Evolutionary conservation across 805 yeast species (phyloP), one percentile per base, ranked within the genome.

Genomic region (Clavispora vitiphila): DNA sequence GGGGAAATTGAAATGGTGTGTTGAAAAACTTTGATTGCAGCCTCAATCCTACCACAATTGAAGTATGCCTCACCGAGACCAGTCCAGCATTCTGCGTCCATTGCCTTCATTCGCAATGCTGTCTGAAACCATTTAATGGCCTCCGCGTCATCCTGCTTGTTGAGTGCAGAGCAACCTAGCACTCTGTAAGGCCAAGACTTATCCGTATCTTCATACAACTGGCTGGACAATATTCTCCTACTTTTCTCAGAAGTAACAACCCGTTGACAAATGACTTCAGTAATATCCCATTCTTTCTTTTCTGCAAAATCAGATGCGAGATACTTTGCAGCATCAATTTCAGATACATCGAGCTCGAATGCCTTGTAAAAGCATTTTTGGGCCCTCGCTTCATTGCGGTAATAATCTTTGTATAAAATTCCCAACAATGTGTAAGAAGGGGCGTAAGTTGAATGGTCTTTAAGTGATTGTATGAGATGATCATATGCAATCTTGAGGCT

Each of bases 21-120:
- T 23, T 68, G 70, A 53, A 89, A 85, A 1, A 93, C 97, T 60
- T 86, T 89, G 8, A 77, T 70, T 0, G 96, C 87, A 2, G 98
- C 95, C 42, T 86, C 90, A 34, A 83, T 67, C 46, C 96, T 73
- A 2, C 99, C 99, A 60, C 93, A 79, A 20, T 80, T 77, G 41
- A 76, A 69, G 60, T 93, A 93, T 0, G 96, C 91, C 59, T 93
- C 98, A n/a, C 99, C 99, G n/a, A 93, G 67, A 1, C 96, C 96
- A 22, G 85, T 70, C 97, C 98, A 91, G 2, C 96, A 83, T 49
- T 86, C 83, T 1, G 77, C 58, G 61, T 93, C 97, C 40, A 56
- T 48, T 0, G 83, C 67, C 34, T 80, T 68, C 48, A 84, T 66
- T 47, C 97, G 73, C 37, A 93, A 68, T 1, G 96, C 89, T 21